Base-by-base conservation (phyloP, 2,329 filamentous ascomycete species). In the Calcarisporium arbuscula region DNA sequence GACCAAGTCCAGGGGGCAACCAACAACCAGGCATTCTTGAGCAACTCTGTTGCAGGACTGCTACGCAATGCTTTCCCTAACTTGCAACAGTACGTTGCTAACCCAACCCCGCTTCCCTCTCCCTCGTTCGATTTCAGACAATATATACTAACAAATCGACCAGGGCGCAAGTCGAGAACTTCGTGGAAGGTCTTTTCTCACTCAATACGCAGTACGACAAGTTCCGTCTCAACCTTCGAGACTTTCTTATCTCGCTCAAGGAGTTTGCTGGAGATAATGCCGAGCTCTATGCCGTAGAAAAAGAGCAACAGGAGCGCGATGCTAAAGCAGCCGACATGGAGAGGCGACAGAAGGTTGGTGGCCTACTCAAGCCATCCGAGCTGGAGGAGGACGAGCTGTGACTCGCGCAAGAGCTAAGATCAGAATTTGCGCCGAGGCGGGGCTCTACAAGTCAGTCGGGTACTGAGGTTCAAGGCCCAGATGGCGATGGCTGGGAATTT, bases 261-360 rank as follows among this genome's bases (percentile, higher is more conserved):
- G 94, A 98, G 62, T 98, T 96, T 44, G 81, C 87, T 1, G 92
- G 86, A 34, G 92, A 98, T 62, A 95, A 96, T 51, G 79, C 90
- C 1, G 92, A 98, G 55, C 73, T 98, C 8, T 98, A 84, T 61
- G 80, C 85, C 5, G 89, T 95, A 39, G 92, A 98, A 61, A 88
- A 94, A 60, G 92, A 98, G 62, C 84, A 94, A 60, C 87, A 88
- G 44, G 82, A 90, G 41, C 80, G 79, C 45, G 85, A 90, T 49
- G 85, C 85, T 30, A 87, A 89, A 59, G 80, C 83, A 31, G 85
- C 87, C 16, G 94, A 98, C 58, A 81, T 89, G 51, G 87, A 95
- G 62, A 82, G 90, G 48, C 80, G 86, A 43, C 85, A 90, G 66
- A 96, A 95, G 72, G 87, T 98, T 36, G 89, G 92, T 48, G 92